Percentiles rank a stretch among this genome's conserved stretches.
Conservation (phyloP, 352 stramenopile genomes). For the Pythium rhizo-oryzae region DNA sequence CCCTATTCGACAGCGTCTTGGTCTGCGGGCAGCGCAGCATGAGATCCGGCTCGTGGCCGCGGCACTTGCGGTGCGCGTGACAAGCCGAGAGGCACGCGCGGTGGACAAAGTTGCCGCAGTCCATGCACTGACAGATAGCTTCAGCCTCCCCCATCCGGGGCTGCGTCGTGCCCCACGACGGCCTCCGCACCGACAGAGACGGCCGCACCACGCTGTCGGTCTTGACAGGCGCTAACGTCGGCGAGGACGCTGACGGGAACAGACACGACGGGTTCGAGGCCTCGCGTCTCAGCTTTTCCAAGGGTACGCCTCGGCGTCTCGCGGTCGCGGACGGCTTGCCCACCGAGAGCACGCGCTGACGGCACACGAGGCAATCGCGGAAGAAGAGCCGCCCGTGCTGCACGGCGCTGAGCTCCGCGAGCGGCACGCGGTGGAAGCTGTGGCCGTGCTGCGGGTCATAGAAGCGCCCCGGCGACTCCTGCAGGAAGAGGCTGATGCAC, state of each 20-base stretch:
- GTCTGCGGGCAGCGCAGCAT: conserved; percentile 39
- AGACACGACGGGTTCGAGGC: neutral
- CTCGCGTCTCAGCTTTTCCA: neutral
- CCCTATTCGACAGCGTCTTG: neutral
- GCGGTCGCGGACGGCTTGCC: conserved; percentile 13
- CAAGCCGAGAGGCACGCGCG: conserved; percentile 54
- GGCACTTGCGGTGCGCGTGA: conserved; percentile 53
- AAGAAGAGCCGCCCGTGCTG: conserved; percentile 68
- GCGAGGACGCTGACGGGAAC: neutral
- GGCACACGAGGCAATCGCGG: conserved; percentile 58
- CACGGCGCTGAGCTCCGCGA: conserved; percentile 39
- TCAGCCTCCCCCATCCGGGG: neutral
- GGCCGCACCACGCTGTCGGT: conserved; percentile 8
- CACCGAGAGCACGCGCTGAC: conserved; percentile 49
- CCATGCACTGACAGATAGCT: conserved; percentile 56
- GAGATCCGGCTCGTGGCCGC: conserved; percentile 32
- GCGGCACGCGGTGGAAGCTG: conserved; percentile 49
- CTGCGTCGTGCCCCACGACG: conserved; percentile 15
- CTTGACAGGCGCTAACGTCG: conserved; percentile 6
- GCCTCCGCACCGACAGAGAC: conserved; percentile 1
- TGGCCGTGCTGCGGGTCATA: conserved; percentile 58
- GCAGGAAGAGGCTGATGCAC: conserved; percentile 10
- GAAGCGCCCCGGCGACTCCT: conserved; percentile 8
- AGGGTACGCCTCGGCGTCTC: neutral
- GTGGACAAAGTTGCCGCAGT: conserved; percentile 56